Percentiles rank a stretch among this genome's conserved stretches.
These are phyloP conservation scores for Aspergillus floridensis DNA, from an alignment of 2,329 filamentous ascomycete species.

Conservation along the genomic window DNA sequence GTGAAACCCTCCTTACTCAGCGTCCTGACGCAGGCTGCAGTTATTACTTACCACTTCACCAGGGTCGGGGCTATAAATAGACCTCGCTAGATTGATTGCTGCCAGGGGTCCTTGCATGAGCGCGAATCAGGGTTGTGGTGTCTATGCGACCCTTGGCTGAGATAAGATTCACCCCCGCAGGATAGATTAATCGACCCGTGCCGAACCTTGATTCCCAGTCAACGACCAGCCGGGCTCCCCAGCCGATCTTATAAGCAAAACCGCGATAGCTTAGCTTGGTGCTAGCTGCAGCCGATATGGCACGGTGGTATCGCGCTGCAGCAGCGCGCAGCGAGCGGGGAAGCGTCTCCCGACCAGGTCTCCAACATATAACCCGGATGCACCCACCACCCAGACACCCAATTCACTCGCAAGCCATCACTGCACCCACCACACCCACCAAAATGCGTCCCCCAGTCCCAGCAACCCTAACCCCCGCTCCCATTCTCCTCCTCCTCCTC, in stretches of 20 bases:
- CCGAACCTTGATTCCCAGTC: not conserved
- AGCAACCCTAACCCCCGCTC: too few relatives aligned
- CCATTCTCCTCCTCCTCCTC: not conserved
- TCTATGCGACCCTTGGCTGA: too few relatives aligned
- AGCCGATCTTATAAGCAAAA: slow-evolving; percentile 1
- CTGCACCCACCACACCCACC: too few relatives aligned
- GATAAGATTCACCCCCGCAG: too few relatives aligned
- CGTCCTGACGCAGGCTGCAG: not conserved
- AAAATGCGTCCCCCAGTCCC: not conserved
- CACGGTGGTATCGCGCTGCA: slow-evolving; percentile 1
- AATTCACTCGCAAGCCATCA: not conserved
- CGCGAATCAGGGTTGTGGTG: not conserved
- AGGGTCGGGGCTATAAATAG: not conserved
- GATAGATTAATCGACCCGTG: not conserved
- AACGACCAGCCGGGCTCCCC: not conserved
- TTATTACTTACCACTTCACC: too few relatives aligned
- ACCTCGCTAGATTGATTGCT: not conserved
- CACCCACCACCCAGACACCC: not conserved
- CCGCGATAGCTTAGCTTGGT: not conserved
- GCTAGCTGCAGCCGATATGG: slow-evolving; percentile 2
- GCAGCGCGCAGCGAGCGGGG: not conserved
- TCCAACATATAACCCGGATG: not conserved
- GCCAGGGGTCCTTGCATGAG: not conserved
- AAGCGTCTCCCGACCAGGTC: too few relatives aligned
- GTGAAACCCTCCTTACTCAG: not conserved